A percentile compares a stretch with the other conserved stretches of the same genome.
Conservation (phyloP, 1,284 basidiomycete genomes). For the Omphalotus olearius region DNA sequence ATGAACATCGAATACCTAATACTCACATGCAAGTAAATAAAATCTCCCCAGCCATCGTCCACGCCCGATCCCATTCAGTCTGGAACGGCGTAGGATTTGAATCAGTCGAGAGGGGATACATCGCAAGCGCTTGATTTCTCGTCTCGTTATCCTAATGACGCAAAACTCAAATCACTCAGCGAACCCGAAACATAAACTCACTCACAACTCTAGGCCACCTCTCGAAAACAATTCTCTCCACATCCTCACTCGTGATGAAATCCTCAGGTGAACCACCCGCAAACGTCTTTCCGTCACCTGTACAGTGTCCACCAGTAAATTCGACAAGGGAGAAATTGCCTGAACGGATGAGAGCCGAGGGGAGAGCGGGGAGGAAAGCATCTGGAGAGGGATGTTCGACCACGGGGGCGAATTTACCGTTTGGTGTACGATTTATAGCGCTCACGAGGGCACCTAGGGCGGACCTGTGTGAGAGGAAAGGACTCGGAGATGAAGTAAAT, state of each 20-base stretch:
- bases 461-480: neutral
- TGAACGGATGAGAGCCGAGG: slow-evolving; percentile 33
- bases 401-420: slow-evolving; percentile 31
- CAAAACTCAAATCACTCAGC: too few species aligned
- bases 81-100: slow-evolving; percentile 31
- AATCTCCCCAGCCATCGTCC: slow-evolving; percentile 37
- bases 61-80: slow-evolving; percentile 37
- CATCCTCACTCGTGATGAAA: slow-evolving; percentile 36
- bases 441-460: slow-evolving; percentile 33
- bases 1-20: too few species aligned
- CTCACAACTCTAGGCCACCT: slow-evolving; percentile 36
- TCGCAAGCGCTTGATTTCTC: slow-evolving; percentile 29
- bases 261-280: slow-evolving; percentile 33
- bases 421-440: slow-evolving; percentile 32
- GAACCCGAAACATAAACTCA: too few species aligned
- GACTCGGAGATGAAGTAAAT: slow-evolving; percentile 1
- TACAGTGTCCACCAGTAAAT: slow-evolving; percentile 40
- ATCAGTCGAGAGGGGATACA: slow-evolving; percentile 34
- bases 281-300: slow-evolving; percentile 40
- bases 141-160: slow-evolving; percentile 38
- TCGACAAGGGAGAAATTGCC: slow-evolving; percentile 36
- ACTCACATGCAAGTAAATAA: slow-evolving; percentile 42
- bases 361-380: slow-evolving; percentile 38
- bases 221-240: slow-evolving; percentile 31
- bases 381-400: slow-evolving; percentile 27